A percentile compares a stretch with the other conserved stretches of the same genome.
These are phyloP conservation scores for Carex kokanica DNA, from an alignment of 176 grass and related monocot genomes.

Conservation along the genomic window DNA sequence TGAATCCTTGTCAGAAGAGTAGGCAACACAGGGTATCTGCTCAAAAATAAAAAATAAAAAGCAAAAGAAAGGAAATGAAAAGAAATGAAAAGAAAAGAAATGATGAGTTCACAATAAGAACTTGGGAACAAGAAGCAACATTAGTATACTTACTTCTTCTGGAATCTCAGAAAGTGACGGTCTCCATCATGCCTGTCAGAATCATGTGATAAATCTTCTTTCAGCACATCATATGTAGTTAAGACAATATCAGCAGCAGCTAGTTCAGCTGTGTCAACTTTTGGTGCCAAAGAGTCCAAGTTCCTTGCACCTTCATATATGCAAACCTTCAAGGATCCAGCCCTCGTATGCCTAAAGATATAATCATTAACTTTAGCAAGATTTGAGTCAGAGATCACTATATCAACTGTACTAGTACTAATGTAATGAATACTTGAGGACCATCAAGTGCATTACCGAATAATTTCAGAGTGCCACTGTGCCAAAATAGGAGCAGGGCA, in stretches of 20 bases:
- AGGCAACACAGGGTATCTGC: conserved; percentile 83
- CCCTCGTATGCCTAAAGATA: conserved; percentile 68
- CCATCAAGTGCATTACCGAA: conserved; percentile 47
- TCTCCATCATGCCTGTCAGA: conserved; percentile 85
- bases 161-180: conserved; percentile 76
- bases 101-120: neutral
- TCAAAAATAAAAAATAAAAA: neutral
- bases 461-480: conserved; percentile 94
- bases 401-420: conserved; percentile 8
- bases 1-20: conserved; percentile 85
- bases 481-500: conserved; percentile 82
- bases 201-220: conserved; percentile 98
- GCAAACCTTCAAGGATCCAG: conserved; percentile 76
- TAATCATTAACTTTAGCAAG: conserved; percentile 28
- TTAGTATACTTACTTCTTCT: conserved; percentile 66
- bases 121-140: neutral
- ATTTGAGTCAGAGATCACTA: conserved; percentile 21
- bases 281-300: conserved; percentile 37
- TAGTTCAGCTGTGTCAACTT: conserved; percentile 56
- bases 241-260: conserved; percentile 76
- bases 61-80: neutral
- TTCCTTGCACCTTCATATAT: conserved; percentile 96
- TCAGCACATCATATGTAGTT: conserved; percentile 95
- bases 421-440: conserved; percentile 25
- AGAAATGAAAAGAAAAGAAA: neutral